Conservation (phyloP, 179 eudicot genomes). For the Gypsophila paniculata region DNA sequence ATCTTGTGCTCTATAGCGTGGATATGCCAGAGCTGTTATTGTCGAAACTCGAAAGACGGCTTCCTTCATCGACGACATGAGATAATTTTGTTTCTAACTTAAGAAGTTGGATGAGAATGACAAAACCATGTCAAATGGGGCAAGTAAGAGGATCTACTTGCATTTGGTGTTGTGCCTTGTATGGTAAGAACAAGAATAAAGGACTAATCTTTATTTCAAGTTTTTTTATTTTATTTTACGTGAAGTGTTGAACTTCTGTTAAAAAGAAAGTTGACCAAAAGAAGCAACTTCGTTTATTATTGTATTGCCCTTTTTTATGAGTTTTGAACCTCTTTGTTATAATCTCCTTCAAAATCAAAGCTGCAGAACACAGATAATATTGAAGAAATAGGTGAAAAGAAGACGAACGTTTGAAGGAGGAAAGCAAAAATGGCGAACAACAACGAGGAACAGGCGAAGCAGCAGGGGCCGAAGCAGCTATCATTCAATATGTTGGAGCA, state of each 20-base stretch:
- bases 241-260: constrained; percentile 27
- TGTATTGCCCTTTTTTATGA: neutral
- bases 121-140: constrained; percentile 25
- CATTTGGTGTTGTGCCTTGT: constrained; percentile 16
- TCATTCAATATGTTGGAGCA: constrained; percentile 23
- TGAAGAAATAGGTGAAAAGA: neutral
- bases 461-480: constrained; percentile 23
- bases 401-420: neutral
- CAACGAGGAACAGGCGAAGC: constrained; percentile 21
- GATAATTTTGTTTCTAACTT: constrained; percentile 2
- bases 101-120: constrained; percentile 4
- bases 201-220: constrained; percentile 10
- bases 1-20: neutral
- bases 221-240: constrained; percentile 15
- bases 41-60: neutral
- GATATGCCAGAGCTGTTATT: neutral
- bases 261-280: constrained; percentile 16
- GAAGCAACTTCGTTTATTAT: constrained; percentile 20
- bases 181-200: constrained; percentile 23
- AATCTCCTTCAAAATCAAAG: constrained; percentile 16
- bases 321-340: constrained; percentile 13
- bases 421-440: constrained; percentile 25
- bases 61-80: neutral
- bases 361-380: neutral
- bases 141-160: constrained; percentile 23